A percentile compares a stretch with the other conserved stretches of the same genome.
Evolutionary conservation across 768 basidiomycete genomes (phyloP).

Genomic region (Panaeolus cyanescens): DNA sequence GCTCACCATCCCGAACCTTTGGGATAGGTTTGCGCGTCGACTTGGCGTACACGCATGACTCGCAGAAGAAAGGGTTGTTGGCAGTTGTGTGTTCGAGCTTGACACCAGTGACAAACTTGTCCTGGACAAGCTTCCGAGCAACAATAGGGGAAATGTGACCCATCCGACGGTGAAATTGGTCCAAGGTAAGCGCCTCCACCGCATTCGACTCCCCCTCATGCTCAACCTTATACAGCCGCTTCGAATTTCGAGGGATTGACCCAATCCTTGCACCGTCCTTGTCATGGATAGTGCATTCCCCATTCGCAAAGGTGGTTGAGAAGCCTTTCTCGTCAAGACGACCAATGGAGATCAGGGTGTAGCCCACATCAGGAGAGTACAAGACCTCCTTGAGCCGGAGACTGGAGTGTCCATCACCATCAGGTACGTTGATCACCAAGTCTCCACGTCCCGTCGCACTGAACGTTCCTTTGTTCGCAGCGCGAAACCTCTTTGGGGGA

Average conservation of each 20-base stretch:
- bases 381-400: constrained; percentile 20
- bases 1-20: constrained; percentile 22
- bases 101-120: constrained; percentile 8
- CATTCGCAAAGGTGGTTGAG: constrained; percentile 20
- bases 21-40: constrained; percentile 23
- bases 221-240: constrained; percentile 19
- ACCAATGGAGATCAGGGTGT: constrained; percentile 33
- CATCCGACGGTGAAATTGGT: constrained; percentile 26
- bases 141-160: constrained; percentile 25
- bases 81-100: constrained; percentile 32
- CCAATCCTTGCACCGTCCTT: constrained; percentile 15
- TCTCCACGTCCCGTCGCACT: constrained; percentile 20
- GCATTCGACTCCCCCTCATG: constrained; percentile 2
- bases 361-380: constrained; percentile 19
- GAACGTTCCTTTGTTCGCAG: constrained; percentile 24
- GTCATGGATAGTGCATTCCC: constrained; percentile 24
- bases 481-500: constrained; percentile 16
- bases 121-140: constrained; percentile 23
- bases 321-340: constrained; percentile 25
- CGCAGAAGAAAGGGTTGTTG: constrained; percentile 37
- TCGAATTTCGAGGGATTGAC: constrained; percentile 15
- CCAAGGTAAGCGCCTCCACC: constrained; percentile 3
- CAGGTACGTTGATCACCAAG: constrained; percentile 22
- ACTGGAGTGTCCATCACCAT: constrained; percentile 11
- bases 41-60: constrained; percentile 31